Conservation (phyloP, 1,284 basidiomycete species). For the Quambalaria eucalypti region DNA sequence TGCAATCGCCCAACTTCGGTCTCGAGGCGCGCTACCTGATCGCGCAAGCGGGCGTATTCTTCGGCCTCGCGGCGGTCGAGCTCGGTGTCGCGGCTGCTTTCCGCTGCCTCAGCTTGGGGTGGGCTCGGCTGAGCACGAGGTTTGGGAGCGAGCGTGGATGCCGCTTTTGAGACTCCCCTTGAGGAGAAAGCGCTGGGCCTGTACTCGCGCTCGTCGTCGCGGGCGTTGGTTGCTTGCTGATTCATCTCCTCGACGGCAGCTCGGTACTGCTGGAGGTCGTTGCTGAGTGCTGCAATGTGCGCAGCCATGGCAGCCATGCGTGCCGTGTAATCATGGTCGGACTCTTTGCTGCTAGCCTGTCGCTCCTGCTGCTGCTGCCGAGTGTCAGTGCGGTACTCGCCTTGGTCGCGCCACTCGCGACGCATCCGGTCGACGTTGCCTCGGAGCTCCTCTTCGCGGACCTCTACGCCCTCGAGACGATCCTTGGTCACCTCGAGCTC, state of each 20-base stretch:
- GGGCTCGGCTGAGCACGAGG: no score
- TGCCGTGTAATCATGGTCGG: not conserved
- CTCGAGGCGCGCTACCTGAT: not conserved
- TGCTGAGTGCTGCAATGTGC: conserved; percentile 10
- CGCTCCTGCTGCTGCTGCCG: not conserved
- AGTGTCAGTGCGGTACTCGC: no score
- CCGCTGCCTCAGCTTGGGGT: no score
- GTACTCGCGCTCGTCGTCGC: not conserved
- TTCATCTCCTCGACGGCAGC: conserved; percentile 16
- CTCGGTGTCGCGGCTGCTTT: not conserved
- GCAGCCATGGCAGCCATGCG: not conserved
- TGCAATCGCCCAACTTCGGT: conserved; percentile 1
- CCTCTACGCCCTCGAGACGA: conserved; percentile 22
- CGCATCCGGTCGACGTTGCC: not conserved
- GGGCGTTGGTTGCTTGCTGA: not conserved
- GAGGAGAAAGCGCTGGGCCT: not conserved
- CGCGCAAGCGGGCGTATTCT: no score
- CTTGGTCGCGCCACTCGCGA: not conserved
- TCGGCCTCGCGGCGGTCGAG: not conserved
- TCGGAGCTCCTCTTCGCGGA: conserved; percentile 12
- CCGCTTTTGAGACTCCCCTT: not conserved
- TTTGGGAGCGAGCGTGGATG: not conserved
- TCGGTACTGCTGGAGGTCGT: conserved; percentile 16
- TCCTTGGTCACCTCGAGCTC: conserved; percentile 25
- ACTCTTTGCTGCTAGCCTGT: conserved; percentile 10